Evolutionary conservation across 257 asterid species (phyloP).

Genomic region (Nicotiana noctiflora): DNA sequence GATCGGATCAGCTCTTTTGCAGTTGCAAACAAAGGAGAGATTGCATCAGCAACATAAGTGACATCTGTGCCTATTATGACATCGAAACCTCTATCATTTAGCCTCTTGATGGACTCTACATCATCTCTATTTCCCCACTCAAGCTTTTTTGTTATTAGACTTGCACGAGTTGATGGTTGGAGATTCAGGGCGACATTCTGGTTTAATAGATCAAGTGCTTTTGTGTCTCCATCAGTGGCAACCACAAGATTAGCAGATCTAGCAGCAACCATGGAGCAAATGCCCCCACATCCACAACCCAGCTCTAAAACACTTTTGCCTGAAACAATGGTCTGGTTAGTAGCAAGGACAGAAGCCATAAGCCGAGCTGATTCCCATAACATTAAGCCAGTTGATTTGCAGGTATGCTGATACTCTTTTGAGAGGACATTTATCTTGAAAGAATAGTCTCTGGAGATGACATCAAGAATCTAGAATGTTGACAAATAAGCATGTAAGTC

Average conservation of each 20-base stretch:
- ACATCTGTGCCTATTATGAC: slow-evolving; percentile 85
- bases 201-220: slow-evolving; percentile 51
- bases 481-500: neutral
- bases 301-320: slow-evolving; percentile 75
- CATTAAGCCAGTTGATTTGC: slow-evolving; percentile 91
- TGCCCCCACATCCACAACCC: slow-evolving; percentile 81
- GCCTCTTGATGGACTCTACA: slow-evolving; percentile 37
- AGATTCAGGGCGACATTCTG: slow-evolving; percentile 57
- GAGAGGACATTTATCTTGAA: slow-evolving; percentile 77
- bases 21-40: slow-evolving; percentile 64
- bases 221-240: slow-evolving; percentile 87
- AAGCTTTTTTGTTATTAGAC: slow-evolving; percentile 35
- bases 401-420: slow-evolving; percentile 83
- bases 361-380: slow-evolving; percentile 92
- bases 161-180: slow-evolving; percentile 26
- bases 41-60: slow-evolving; percentile 55
- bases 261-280: slow-evolving; percentile 84
- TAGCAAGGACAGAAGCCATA: slow-evolving; percentile 75
- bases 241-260: slow-evolving; percentile 60
- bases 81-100: slow-evolving; percentile 57
- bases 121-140: slow-evolving; percentile 74
- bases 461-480: slow-evolving; percentile 42
- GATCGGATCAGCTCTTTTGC: slow-evolving; percentile 54
- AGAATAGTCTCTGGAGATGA: slow-evolving; percentile 29
- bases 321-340: slow-evolving; percentile 47